Evolutionary conservation across 2,329 filamentous ascomycete genomes (phyloP).

Genomic region (Sporothrix dimorphospora): DNA sequence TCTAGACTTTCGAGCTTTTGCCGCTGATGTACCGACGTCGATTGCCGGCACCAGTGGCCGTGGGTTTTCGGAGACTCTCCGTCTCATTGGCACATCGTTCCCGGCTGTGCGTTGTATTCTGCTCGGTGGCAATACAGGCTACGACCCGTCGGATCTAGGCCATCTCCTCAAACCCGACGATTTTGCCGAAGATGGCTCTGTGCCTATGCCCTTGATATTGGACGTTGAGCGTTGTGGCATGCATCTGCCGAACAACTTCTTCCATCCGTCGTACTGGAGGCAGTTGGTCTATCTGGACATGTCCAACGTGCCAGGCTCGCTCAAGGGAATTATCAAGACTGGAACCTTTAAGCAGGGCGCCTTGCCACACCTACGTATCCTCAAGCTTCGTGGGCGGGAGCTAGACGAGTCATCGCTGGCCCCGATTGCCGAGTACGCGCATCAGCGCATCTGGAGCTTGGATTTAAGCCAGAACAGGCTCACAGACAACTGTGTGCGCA

Average conservation of each 20-base stretch:
- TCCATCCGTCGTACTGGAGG: conserved; percentile 43
- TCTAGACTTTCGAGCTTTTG: conserved; percentile 54
- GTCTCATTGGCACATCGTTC: conserved; percentile 45
- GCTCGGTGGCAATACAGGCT: conserved; percentile 51
- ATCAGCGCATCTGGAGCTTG: conserved; percentile 57
- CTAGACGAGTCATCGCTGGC: conserved; percentile 48
- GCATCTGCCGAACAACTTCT: conserved; percentile 48
- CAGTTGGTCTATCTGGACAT: conserved; percentile 57
- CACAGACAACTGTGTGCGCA: conserved; percentile 48
- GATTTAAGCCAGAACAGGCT: conserved; percentile 58
- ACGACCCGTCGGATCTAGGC: conserved; percentile 47
- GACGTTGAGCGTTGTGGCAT: conserved; percentile 50
- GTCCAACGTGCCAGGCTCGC: conserved; percentile 53
- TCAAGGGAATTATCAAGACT: conserved; percentile 40
- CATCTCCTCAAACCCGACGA: neutral
- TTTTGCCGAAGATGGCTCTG: conserved; percentile 23
- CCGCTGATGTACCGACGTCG: conserved; percentile 46
- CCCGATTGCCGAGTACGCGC: conserved; percentile 43
- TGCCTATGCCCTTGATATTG: conserved; percentile 45
- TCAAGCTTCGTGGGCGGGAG: conserved; percentile 55
- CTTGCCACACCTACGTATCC: conserved; percentile 54
- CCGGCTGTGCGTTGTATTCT: conserved; percentile 52
- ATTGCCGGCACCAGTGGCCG: conserved; percentile 45
- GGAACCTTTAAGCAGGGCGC: conserved; percentile 34
- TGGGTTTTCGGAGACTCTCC: conserved; percentile 48